Evolutionary conservation across 495 filamentous ascomycete species (phyloP).

Genomic region (Rusavskia elegans): DNA sequence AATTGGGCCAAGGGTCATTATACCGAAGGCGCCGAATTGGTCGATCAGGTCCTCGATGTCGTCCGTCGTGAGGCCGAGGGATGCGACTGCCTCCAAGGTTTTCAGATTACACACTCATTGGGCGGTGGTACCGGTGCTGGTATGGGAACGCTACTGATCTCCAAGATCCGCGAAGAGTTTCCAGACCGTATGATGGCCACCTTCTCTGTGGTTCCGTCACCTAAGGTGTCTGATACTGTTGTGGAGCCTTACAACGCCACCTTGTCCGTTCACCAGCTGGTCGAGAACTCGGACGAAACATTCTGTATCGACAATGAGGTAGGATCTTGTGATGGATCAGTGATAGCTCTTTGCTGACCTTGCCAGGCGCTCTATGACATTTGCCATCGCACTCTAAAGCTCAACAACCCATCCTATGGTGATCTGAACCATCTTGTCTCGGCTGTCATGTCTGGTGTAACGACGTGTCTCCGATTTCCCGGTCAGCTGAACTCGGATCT

Average conservation of each 20-base stretch:
- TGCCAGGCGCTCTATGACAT: slow-evolving; percentile 89
- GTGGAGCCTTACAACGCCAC: slow-evolving; percentile 99
- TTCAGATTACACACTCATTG: slow-evolving; percentile 99
- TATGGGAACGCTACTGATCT: slow-evolving; percentile 99
- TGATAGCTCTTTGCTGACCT: slow-evolving; percentile 11
- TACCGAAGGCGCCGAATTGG: slow-evolving; percentile 98
- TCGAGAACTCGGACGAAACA: slow-evolving; percentile 99
- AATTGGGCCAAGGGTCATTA: slow-evolving; percentile 99
- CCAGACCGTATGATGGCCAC: slow-evolving; percentile 99
- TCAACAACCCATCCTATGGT: slow-evolving; percentile 94
- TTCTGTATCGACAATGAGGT: slow-evolving; percentile 99
- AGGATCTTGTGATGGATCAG: slow-evolving; percentile 7
- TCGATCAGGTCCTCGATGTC: slow-evolving; percentile 96
- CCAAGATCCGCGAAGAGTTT: slow-evolving; percentile 99
- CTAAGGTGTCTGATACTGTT: slow-evolving; percentile 99
- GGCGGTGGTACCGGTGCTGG: slow-evolving; percentile 99
- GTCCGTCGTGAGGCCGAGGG: slow-evolving; percentile 97
- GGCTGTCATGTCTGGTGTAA: slow-evolving; percentile 98
- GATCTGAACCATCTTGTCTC: slow-evolving; percentile 99
- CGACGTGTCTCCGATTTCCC: slow-evolving; percentile 96
- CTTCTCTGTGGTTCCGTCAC: slow-evolving; percentile 98
- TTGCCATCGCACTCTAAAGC: slow-evolving; percentile 99
- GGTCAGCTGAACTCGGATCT: slow-evolving; percentile 99
- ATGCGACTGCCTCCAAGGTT: slow-evolving; percentile 99
- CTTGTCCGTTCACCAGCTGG: slow-evolving; percentile 96